These are phyloP conservation scores for Achaetomiella virescens DNA, from an alignment of 495 filamentous ascomycete species.

Conservation along the genomic window DNA sequence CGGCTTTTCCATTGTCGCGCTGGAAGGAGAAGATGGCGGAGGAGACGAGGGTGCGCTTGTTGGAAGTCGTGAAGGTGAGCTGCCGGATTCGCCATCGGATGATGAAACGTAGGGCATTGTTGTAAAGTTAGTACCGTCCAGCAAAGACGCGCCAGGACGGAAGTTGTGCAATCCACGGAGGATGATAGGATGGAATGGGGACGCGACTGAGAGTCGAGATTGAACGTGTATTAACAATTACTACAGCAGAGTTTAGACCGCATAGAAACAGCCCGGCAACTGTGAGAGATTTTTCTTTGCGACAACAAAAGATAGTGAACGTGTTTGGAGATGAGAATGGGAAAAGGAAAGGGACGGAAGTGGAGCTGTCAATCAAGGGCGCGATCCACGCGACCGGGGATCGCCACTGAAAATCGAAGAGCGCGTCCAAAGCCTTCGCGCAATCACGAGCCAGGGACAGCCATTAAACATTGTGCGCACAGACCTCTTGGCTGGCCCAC, in stretches of 20 bases:
- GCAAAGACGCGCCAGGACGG: background rate
- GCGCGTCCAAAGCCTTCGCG: slow-evolving; percentile 17
- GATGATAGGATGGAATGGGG: too few relatives aligned
- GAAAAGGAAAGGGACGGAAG: background rate
- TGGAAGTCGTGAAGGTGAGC: slow-evolving; percentile 31
- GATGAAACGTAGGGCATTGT: slow-evolving; percentile 27
- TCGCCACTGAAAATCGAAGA: slow-evolving; percentile 16
- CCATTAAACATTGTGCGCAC: background rate
- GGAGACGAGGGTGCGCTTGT: slow-evolving; percentile 42
- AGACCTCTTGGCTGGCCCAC: background rate
- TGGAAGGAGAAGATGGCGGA: slow-evolving; percentile 20
- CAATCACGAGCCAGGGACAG: slow-evolving; percentile 21
- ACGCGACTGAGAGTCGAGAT: background rate
- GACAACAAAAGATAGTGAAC: too few relatives aligned
- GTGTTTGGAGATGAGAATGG: too few relatives aligned
- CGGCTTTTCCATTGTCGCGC: slow-evolving; percentile 9
- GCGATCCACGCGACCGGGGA: slow-evolving; percentile 19
- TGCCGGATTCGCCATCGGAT: slow-evolving; percentile 22
- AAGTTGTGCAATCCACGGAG: too few relatives aligned
- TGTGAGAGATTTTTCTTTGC: too few relatives aligned
- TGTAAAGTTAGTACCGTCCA: background rate
- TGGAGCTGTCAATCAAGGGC: slow-evolving; percentile 16
- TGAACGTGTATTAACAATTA: background rate
- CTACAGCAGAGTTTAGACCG: too few relatives aligned
- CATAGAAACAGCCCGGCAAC: background rate